Base-by-base conservation (phyloP, 495 filamentous ascomycete species). In the Neurospora sp. region DNA sequence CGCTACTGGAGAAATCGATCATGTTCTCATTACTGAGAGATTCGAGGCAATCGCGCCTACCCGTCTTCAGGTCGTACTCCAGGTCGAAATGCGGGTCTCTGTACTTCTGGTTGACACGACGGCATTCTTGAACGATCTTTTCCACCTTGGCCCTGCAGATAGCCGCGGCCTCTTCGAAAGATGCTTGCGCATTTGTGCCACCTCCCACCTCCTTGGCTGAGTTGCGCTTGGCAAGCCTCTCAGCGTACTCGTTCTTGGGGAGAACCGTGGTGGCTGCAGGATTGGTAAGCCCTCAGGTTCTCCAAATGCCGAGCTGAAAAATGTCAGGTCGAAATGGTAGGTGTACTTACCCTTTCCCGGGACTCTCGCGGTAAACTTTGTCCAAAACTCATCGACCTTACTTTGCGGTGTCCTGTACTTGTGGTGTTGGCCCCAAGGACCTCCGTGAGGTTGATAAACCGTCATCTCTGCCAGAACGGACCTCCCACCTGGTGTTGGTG, bases 81-180 rank as follows among this genome's bases (percentile, higher is more conserved):
- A 98, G 90, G 79, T 97, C 93, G 78, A 97, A 97, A 80, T 95
- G 90, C 37, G 90, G 88, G 81, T 98, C 94, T 4, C 91, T 88
- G 77, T 97, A 98, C 80, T 95, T 97, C 78, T 93, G 90, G 80
- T 98, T 97, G 72, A 96, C 84, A 9, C 92, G 86, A 35, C 89
- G 84, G 80, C 94, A 97, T 81, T 97, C 94, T 74, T 86, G 89
- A 9, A 91, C 88, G 77, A 97, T 97, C 76, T 93, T 91, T 40
- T 88, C 88, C 7, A 97, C 94, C 70, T 94, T 93, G 61, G 84
- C 85, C 71, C 82, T 81, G 82, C 95, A 97, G 68, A 88, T 86
- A 4, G 83, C 85, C 22, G 85, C 87, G 2, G 93, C 93, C 75
- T 94, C 87, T 69, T 94, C 88, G 76, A 93, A 96, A 5, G 90